Percentiles rank a stretch among this genome's conserved stretches.
These are phyloP conservation scores for Amanita thiersii DNA, from an alignment of 768 basidiomycete species.

Conservation along the genomic window DNA sequence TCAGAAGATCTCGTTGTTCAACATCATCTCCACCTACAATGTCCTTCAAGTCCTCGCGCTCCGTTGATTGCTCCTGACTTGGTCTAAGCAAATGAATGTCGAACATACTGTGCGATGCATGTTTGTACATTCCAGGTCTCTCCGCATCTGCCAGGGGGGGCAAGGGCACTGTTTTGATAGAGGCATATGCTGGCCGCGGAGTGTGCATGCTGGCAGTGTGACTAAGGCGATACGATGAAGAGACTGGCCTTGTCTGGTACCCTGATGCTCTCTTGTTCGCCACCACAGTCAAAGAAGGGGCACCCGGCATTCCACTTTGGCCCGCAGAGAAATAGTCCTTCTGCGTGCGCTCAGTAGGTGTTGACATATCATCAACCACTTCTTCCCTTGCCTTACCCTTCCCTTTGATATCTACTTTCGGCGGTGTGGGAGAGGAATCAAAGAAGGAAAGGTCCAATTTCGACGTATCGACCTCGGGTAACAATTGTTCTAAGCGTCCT, in stretches of 20 bases:
- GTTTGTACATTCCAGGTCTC: slow-evolving; percentile 44
- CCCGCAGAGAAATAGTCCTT: slow-evolving; percentile 3
- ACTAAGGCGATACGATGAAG: neutral
- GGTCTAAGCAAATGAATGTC: slow-evolving; percentile 34
- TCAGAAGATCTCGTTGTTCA: slow-evolving; percentile 10
- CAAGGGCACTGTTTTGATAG: slow-evolving; percentile 2
- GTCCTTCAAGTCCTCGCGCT: slow-evolving; percentile 12
- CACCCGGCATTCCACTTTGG: neutral
- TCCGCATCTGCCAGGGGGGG: slow-evolving; percentile 5
- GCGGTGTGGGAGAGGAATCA: slow-evolving; percentile 9
- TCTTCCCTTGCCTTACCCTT: slow-evolving; percentile 16
- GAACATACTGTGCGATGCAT: slow-evolving; percentile 57
- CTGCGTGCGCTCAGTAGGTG: slow-evolving; percentile 7
- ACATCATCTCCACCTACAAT: neutral
- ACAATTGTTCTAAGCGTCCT: slow-evolving; percentile 5
- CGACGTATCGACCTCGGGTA: slow-evolving; percentile 22
- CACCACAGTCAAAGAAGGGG: neutral
- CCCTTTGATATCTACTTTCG: slow-evolving; percentile 14
- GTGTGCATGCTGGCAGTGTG: neutral
- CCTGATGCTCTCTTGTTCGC: neutral
- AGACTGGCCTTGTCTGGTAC: neutral
- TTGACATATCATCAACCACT: slow-evolving; percentile 5
- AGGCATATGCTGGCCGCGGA: neutral
- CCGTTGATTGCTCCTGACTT: slow-evolving; percentile 18
- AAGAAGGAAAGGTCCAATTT: slow-evolving; percentile 26